These are phyloP conservation scores for Cucumis variabilis DNA, from an alignment of 331 rosid genomes.

Conservation along the genomic window DNA sequence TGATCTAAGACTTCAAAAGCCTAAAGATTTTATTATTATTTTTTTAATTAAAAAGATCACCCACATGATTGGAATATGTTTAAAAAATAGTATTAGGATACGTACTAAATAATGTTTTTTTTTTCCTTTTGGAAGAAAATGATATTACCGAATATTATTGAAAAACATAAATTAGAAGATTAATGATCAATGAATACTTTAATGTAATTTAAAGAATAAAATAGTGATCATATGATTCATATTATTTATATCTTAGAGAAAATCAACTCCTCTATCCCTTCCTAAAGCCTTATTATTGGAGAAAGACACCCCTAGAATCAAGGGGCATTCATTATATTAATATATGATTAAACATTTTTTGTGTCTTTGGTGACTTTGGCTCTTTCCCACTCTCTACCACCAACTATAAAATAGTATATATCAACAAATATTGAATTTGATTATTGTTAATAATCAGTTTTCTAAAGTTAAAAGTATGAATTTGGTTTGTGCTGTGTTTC, in stretches of 20 bases:
- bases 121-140: not conserved
- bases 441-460: not conserved
- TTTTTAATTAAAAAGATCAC: not conserved
- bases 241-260: not conserved
- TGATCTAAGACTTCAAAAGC: not conserved
- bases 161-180: not conserved
- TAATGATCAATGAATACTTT: not conserved
- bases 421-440: not conserved
- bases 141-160: not conserved
- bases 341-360: too few species aligned
- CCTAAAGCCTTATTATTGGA: not conserved
- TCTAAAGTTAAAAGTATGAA: too few species aligned
- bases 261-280: not conserved
- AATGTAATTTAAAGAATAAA: too few species aligned
- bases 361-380: not conserved
- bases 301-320: not conserved
- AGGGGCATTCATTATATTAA: not conserved
- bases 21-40: not conserved
- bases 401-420: not conserved
- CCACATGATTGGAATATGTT: not conserved
- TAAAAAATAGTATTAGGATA: too few species aligned
- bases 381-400: not conserved
- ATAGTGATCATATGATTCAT: not conserved
- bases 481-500: too few species aligned
- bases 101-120: not conserved